Evolutionary conservation across 2,329 filamentous ascomycete species (phyloP).

Genomic region (Ophiostoma quercus): DNA sequence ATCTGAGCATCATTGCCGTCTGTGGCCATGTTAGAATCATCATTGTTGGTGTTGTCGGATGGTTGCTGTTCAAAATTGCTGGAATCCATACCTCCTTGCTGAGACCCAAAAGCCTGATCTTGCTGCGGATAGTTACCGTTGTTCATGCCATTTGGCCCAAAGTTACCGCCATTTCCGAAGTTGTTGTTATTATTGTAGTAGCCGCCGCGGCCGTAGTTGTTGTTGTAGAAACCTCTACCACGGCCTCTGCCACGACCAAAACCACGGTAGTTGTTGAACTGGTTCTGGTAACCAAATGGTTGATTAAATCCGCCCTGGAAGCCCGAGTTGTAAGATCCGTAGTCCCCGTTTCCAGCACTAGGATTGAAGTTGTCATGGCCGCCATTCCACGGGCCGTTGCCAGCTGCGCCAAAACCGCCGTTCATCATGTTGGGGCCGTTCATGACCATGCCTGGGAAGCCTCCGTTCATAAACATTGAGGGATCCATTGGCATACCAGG

Average conservation of each 20-base stretch:
- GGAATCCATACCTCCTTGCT: conserved; percentile 11
- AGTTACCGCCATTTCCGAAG: conserved; percentile 28
- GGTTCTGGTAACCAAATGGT: conserved; percentile 71
- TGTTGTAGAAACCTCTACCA: conserved; percentile 56
- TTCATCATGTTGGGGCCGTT: conserved; percentile 70
- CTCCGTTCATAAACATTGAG: conserved; percentile 74
- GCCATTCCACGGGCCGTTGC: conserved; percentile 73
- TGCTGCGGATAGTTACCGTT: conserved; percentile 16
- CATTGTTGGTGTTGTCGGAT: neutral
- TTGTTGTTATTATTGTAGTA: conserved; percentile 40
- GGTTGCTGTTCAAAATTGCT: neutral
- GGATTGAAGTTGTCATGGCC: conserved; percentile 85
- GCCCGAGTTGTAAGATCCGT: conserved; percentile 71
- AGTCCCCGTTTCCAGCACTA: conserved; percentile 78
- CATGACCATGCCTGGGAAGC: conserved; percentile 68
- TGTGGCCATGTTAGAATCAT: conserved; percentile 11
- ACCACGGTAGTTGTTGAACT: conserved; percentile 73
- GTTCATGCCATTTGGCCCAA: conserved; percentile 14
- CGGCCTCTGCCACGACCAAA: conserved; percentile 62
- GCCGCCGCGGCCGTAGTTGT: conserved; percentile 51
- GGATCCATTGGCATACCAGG: conserved; percentile 76
- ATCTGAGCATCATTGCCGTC: neutral
- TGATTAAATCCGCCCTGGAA: conserved; percentile 71
- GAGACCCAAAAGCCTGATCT: conserved; percentile 15
- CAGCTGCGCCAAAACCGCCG: conserved; percentile 66